Conservation (phyloP, 2,329 filamentous ascomycete species). For the Raffaelea arxii region DNA sequence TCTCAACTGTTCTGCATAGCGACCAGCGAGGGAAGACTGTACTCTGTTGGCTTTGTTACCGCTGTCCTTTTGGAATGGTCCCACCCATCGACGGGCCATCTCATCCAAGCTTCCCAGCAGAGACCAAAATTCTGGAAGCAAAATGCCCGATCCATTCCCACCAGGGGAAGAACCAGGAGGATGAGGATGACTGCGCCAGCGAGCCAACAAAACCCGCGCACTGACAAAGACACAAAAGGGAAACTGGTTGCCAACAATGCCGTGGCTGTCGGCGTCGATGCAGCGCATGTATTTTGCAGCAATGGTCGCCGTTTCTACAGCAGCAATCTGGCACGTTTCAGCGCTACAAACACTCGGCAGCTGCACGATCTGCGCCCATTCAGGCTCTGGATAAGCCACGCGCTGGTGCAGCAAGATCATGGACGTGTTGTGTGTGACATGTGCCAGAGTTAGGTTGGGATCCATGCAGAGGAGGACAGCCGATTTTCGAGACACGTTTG, state of each 20-base stretch:
- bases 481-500: conserved; percentile 23
- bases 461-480: conserved; percentile 28
- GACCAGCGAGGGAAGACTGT: too few relatives aligned
- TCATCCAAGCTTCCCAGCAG: conserved; percentile 9
- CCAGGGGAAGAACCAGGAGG: too few relatives aligned
- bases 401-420: conserved; percentile 39
- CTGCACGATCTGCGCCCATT: conserved; percentile 21
- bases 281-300: conserved; percentile 33
- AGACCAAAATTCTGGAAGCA: conserved; percentile 19
- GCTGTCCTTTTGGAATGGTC: background rate
- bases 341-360: conserved; percentile 35
- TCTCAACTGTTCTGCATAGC: conserved; percentile 7
- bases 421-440: conserved; percentile 38
- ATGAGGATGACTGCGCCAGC: conserved; percentile 14
- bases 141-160: too few relatives aligned
- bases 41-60: background rate
- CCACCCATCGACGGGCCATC: conserved; percentile 10
- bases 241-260: conserved; percentile 25
- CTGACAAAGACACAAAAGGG: conserved; percentile 36
- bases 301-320: conserved; percentile 35
- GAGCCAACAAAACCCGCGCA: conserved; percentile 26
- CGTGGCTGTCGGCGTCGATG: conserved; percentile 17
- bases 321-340: conserved; percentile 37
- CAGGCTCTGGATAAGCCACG: conserved; percentile 31
- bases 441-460: conserved; percentile 38